Percentiles rank a stretch among this genome's conserved stretches.
phyloP scores from a whole-genome alignment of 805 yeast species.

The Nakazawaea wyomingensis region DNA sequence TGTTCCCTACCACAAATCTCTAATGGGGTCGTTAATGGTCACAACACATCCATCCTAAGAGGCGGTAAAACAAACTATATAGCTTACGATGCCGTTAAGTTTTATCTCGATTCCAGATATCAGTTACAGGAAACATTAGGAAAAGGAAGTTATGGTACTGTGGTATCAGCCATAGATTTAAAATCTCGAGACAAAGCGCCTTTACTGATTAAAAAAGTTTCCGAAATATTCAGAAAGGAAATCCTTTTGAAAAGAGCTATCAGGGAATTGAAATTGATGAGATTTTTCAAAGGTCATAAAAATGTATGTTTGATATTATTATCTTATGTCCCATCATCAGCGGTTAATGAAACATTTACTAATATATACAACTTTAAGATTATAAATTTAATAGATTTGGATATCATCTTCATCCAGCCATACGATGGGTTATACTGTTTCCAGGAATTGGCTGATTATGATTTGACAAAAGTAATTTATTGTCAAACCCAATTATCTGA shows the following conservation, averaged over 20 bases:
- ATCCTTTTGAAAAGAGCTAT: conserved; percentile 73
- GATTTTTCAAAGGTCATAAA: conserved; percentile 78
- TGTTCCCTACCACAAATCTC: neutral
- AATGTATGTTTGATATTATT: conserved; percentile 36
- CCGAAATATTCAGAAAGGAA: conserved; percentile 61
- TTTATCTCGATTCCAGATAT: conserved; percentile 60
- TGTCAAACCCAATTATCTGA: conserved; percentile 76
- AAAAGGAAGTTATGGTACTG: conserved; percentile 83
- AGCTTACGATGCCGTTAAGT: conserved; percentile 48
- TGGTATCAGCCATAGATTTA: conserved; percentile 67
- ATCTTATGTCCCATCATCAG: neutral
- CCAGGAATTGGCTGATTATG: conserved; percentile 81
- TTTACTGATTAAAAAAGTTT: conserved; percentile 79
- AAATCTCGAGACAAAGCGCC: conserved; percentile 29
- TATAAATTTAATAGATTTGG: conserved; percentile 68
- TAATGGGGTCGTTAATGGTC: conserved; percentile 3
- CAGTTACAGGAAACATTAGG: conserved; percentile 58
- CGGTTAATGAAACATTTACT: conserved; percentile 20
- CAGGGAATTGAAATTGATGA: conserved; percentile 77
- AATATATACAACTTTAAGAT: conserved; percentile 37
- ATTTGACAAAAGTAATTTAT: conserved; percentile 75
- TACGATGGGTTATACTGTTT: conserved; percentile 86
- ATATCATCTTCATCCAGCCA: conserved; percentile 58
- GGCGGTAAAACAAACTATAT: conserved; percentile 17
- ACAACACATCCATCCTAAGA: conserved; percentile 5